A percentile compares a stretch with the other conserved stretches of the same genome.
Conservation (phyloP, 805 yeast genomes). For the Monosporozyma unispora region DNA sequence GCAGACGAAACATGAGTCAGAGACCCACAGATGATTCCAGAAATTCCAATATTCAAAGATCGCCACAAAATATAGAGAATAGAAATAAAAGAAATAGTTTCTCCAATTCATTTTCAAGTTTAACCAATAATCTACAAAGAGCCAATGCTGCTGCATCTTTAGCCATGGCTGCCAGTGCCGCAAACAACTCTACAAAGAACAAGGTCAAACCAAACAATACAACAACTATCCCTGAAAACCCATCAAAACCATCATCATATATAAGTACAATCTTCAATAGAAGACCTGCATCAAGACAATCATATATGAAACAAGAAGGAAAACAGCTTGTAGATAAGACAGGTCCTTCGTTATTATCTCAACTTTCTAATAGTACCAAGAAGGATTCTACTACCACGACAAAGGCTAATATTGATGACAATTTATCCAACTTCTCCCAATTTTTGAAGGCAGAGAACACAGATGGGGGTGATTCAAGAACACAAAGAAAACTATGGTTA, state of each 20-base stretch:
- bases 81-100: constrained; percentile 9
- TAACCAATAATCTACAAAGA: constrained; percentile 24
- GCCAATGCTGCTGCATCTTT: constrained; percentile 9
- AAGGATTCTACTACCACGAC: not conserved
- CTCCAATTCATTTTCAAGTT: constrained; percentile 26
- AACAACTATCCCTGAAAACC: not conserved
- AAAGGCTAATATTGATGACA: constrained; percentile 14
- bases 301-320: not conserved
- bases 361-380: constrained; percentile 2
- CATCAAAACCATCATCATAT: constrained; percentile 1
- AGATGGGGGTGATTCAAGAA: constrained; percentile 49
- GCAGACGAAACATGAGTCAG: not conserved
- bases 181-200: not conserved
- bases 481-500: constrained; percentile 78
- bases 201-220: not conserved
- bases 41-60: not conserved
- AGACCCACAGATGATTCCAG: not conserved
- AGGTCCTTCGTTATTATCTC: constrained; percentile 4
- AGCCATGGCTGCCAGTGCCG: constrained; percentile 5
- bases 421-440: constrained; percentile 36
- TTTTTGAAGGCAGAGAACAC: constrained; percentile 34
- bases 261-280: not conserved
- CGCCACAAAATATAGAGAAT: not conserved
- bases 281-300: not conserved
- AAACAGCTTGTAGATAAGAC: not conserved